Conservation (phyloP, 2,329 filamentous ascomycete species). For the Colletotrichum kahawae region DNA sequence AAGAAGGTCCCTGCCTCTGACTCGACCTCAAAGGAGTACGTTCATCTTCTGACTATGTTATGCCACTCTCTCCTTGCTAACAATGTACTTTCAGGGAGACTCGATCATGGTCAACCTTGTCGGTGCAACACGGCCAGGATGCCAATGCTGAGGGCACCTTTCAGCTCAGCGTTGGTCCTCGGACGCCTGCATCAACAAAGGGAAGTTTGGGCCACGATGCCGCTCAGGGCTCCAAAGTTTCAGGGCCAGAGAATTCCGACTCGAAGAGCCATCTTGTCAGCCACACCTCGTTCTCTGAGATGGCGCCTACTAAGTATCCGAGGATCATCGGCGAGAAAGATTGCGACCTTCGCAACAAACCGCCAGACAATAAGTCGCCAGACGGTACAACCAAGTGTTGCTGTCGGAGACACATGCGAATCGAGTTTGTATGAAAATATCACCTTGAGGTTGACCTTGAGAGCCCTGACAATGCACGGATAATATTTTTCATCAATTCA, state of each 20-base stretch:
- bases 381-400: background rate
- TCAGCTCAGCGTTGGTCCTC: background rate
- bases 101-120: background rate
- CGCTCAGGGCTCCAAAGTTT: background rate
- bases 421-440: background rate
- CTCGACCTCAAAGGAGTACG: background rate
- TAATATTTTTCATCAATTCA: background rate
- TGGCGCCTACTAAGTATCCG: background rate
- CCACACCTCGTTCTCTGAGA: background rate
- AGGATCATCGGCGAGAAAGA: background rate
- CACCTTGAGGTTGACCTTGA: background rate
- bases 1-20: background rate
- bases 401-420: background rate
- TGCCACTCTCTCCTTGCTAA: background rate
- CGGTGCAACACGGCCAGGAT: background rate
- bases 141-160: background rate
- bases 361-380: background rate
- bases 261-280: background rate
- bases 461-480: background rate
- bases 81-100: background rate
- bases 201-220: background rate
- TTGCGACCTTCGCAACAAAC: background rate
- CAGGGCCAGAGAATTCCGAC: background rate
- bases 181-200: background rate
- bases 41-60: background rate